These are phyloP conservation scores for Microthlaspi erraticum DNA, from an alignment of 345 rosid species.

Conservation along the genomic window DNA sequence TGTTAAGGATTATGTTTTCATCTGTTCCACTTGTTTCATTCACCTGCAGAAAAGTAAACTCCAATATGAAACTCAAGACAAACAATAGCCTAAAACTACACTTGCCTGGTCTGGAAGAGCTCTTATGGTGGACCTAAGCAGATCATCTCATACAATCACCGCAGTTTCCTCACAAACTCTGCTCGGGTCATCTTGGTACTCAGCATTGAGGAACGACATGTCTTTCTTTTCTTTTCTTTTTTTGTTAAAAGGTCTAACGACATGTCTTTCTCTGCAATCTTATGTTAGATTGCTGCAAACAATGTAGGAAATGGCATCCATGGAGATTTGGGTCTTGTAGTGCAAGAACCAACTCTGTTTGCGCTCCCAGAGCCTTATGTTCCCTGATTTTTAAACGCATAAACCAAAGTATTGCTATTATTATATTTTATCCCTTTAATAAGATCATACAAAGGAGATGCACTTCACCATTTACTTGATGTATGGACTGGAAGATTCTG, in stretches of 20 bases:
- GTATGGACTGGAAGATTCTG: too few relatives aligned
- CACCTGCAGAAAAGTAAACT: too few relatives aligned
- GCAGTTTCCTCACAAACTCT: slow-evolving; percentile 73
- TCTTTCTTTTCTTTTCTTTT: too few relatives aligned
- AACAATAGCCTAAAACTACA: too few relatives aligned
- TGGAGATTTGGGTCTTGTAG: slow-evolving; percentile 68
- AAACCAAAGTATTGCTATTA: neutral
- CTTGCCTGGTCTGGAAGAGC: slow-evolving; percentile 63
- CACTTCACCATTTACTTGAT: too few relatives aligned
- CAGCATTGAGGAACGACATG: slow-evolving; percentile 58
- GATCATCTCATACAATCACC: slow-evolving; percentile 72
- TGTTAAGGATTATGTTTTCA: too few relatives aligned
- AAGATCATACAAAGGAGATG: neutral
- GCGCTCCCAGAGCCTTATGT: slow-evolving; percentile 59
- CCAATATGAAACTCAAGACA: too few relatives aligned
- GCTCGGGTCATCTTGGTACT: slow-evolving; percentile 65
- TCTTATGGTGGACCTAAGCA: slow-evolving; percentile 72
- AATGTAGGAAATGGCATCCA: slow-evolving; percentile 92
- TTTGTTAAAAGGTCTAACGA: too few relatives aligned
- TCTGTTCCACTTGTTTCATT: too few relatives aligned
- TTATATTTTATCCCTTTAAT: neutral
- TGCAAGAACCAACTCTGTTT: slow-evolving; percentile 63
- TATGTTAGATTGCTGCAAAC: slow-evolving; percentile 81
- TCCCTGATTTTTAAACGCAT: slow-evolving; percentile 36
- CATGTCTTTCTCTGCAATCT: slow-evolving; percentile 57